Evolutionary conservation across 2,329 filamentous ascomycete genomes (phyloP), one percentile per base, ranked within the genome.

Genomic region (Neofusicoccum ribis): DNA sequence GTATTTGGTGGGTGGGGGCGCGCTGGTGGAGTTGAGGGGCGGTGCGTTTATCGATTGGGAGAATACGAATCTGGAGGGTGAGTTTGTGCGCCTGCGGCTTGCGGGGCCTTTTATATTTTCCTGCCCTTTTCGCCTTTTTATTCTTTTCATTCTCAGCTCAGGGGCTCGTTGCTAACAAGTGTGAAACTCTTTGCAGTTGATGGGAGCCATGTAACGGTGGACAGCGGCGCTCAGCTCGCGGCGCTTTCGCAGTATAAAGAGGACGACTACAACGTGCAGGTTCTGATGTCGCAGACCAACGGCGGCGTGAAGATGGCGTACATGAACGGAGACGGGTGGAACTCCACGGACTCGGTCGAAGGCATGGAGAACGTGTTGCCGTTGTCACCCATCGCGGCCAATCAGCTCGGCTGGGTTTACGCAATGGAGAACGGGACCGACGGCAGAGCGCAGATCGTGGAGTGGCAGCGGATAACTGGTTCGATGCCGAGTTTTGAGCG

Each of bases 301-400:
- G 58, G 58, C 8, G 34, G 44, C 36, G 58, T 62, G 6, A 50
- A 27, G 58, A 62, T 50, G 58, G 58, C 44, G 9, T 50, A 62
- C 36, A 7, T 50, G 17, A 44, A 62, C 15, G 44, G 58, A 1
- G n/a, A 17, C 1, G 15, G 34, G 7, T 61, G 58, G 58, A 31
- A n/a, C n/a, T 34, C 11, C 6, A 20, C 23, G 1, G 27, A 8
- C 2, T 11, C 14, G 0, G 46, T 62, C 3, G 5, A 5, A 0
- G 59, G 59, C 1, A 51, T 43, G 59, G 59, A 62, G 9, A n/a
- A 41, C 2, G 36, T 62, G 1, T 12, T 62, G 2, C 20, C 46
- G 17, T 6, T 51, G 0, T 62, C 59, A 3, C 44, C 59, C 7
- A 51, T 62, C 20, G 9, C 46, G 3, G 46, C 46, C 5, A 51